Evolutionary conservation across 179 eudicot species (phyloP).

Genomic region (Patellifolia procumbens): DNA sequence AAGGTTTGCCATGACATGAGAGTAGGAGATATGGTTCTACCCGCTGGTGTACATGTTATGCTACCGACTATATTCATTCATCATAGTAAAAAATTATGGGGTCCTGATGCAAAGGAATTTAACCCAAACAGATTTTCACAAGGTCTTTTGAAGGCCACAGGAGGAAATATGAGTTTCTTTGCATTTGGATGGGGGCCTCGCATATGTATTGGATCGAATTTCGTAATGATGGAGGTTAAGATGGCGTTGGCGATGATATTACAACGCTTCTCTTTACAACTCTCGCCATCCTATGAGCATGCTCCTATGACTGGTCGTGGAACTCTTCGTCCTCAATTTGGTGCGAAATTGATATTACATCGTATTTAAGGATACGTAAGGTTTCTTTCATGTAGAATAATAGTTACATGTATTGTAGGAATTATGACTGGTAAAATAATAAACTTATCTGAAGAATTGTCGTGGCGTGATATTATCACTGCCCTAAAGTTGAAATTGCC

Average conservation of each 20-base stretch:
- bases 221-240: slow-evolving; percentile 26
- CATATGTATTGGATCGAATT: slow-evolving; percentile 31
- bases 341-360: slow-evolving; percentile 26
- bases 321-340: slow-evolving; percentile 45
- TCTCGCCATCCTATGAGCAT: slow-evolving; percentile 30
- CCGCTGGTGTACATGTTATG: slow-evolving; percentile 19
- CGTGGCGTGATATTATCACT: too few species aligned
- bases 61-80: slow-evolving; percentile 26
- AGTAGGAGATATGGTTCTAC: slow-evolving; percentile 36
- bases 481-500: too few species aligned
- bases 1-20: slow-evolving; percentile 25
- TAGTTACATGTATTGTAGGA: too few species aligned
- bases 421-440: too few species aligned
- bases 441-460: too few species aligned
- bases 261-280: slow-evolving; percentile 22
- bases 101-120: slow-evolving; percentile 46
- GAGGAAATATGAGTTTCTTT: slow-evolving; percentile 27
- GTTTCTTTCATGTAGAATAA: too few species aligned
- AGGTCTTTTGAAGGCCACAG: slow-evolving; percentile 26
- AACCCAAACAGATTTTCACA: slow-evolving; percentile 30
- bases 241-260: slow-evolving; percentile 37
- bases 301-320: slow-evolving; percentile 13
- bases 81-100: slow-evolving; percentile 39
- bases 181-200: slow-evolving; percentile 37
- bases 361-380: not conserved